A percentile compares a stretch with the other conserved stretches of the same genome.
phyloP scores from a whole-genome alignment of 2,329 filamentous ascomycete species.

The Ceratocystis albifundus region DNA sequence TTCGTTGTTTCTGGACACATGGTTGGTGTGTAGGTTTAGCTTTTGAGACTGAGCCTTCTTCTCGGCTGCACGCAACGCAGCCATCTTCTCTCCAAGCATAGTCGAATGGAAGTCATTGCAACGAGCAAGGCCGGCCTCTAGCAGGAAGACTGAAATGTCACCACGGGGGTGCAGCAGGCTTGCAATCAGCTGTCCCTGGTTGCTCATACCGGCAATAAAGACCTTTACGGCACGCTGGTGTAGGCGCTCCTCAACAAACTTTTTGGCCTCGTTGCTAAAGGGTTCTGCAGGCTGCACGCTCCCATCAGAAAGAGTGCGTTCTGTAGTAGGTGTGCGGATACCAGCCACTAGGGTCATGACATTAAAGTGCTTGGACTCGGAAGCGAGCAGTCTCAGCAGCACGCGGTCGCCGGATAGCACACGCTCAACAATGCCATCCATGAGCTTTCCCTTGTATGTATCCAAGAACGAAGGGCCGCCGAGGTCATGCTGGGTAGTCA shows the following conservation, averaged over 20 bases:
- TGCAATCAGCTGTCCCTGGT: conserved; percentile 84
- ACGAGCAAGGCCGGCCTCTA: conserved; percentile 78
- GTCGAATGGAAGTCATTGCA: conserved; percentile 96
- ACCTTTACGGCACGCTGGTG: conserved; percentile 78
- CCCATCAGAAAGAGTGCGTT: conserved; percentile 67
- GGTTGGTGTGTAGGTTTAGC: conserved; percentile 70
- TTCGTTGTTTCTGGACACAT: conserved; percentile 42
- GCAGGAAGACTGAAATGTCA: conserved; percentile 82
- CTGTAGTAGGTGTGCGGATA: conserved; percentile 79
- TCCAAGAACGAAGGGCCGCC: conserved; percentile 63
- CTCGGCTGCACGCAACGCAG: conserved; percentile 70
- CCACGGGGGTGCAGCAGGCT: conserved; percentile 78
- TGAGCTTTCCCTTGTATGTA: conserved; percentile 69
- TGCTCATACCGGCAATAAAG: conserved; percentile 72
- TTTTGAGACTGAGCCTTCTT: conserved; percentile 68
- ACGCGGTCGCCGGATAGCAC: conserved; percentile 85
- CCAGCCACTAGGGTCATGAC: conserved; percentile 83
- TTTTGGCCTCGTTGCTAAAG: conserved; percentile 75
- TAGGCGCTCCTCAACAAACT: conserved; percentile 75
- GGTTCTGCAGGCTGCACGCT: conserved; percentile 77
- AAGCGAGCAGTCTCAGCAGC: conserved; percentile 68
- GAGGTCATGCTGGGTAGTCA: conserved; percentile 73
- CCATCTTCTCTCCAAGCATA: conserved; percentile 81
- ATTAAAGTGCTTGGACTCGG: conserved; percentile 75
- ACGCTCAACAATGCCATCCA: conserved; percentile 81